Conservation (phyloP, 352 stramenopile genomes). For the Pelagophyceae sp. region DNA sequence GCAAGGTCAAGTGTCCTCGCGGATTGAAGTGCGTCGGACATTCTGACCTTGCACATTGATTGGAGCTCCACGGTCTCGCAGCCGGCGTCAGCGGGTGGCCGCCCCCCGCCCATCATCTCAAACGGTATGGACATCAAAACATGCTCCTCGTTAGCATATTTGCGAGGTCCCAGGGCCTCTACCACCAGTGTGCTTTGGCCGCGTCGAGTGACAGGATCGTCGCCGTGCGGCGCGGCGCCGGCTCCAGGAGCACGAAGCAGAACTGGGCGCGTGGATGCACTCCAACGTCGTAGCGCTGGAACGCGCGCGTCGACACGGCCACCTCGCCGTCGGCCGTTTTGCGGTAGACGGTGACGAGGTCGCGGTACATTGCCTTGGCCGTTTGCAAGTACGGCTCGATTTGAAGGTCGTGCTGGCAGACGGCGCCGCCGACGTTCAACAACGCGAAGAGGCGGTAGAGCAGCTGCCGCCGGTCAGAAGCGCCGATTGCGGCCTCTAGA, state of each 20-base stretch:
- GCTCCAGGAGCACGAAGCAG: neutral
- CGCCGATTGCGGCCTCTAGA: neutral
- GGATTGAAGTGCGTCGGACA: too few species aligned
- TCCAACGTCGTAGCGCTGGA: neutral
- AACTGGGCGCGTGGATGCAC: neutral
- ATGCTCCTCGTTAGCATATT: neutral
- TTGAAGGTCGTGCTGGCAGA: neutral
- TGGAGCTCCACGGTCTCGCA: too few species aligned
- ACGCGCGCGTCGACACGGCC: neutral
- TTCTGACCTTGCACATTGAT: too few species aligned
- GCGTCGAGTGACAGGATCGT: neutral
- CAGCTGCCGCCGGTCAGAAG: neutral
- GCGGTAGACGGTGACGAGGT: neutral
- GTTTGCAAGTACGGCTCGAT: conserved; percentile 1
- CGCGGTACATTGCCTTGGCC: conserved; percentile 9
- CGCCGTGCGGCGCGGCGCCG: neutral
- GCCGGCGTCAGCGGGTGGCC: too few species aligned
- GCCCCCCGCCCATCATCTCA: too few species aligned
- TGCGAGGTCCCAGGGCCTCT: neutral
- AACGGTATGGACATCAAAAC: too few species aligned
- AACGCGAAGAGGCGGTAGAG: conserved; percentile 4
- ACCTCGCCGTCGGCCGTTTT: neutral
- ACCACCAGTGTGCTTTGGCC: neutral
- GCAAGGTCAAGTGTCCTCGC: too few species aligned
- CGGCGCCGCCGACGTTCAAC: neutral